A percentile compares a stretch with the other conserved stretches of the same genome.
phyloP scores from a whole-genome alignment of 179 eudicot species.

The Patellifolia procumbens region DNA sequence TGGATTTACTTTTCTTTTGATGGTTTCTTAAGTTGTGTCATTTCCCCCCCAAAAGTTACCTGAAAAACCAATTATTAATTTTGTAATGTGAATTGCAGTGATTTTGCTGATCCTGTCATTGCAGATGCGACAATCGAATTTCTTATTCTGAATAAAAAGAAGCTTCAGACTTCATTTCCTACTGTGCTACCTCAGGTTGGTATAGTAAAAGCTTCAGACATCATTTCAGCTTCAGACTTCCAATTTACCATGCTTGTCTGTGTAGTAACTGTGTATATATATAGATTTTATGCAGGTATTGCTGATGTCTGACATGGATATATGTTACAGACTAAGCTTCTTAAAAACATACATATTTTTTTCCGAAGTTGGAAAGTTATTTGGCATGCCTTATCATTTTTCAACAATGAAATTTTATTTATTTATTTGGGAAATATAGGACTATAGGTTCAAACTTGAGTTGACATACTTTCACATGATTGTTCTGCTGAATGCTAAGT shows the following conservation, averaged over 20 bases:
- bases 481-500: background rate
- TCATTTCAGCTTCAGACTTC: too few species aligned
- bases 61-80: background rate
- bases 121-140: conserved; percentile 83
- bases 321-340: background rate
- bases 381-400: background rate
- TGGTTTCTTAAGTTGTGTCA: background rate
- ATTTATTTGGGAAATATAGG: too few species aligned
- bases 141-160: conserved; percentile 62
- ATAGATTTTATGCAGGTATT: background rate
- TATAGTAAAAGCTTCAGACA: too few species aligned
- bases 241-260: background rate
- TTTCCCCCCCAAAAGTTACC: background rate
- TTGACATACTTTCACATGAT: background rate
- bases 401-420: too few species aligned
- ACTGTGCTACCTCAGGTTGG: conserved; percentile 95
- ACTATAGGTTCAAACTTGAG: background rate
- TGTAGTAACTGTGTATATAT: background rate
- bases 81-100: conserved; percentile 56
- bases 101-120: conserved; percentile 91
- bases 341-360: background rate
- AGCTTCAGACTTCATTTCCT: conserved; percentile 68
- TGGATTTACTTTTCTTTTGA: background rate
- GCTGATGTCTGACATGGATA: background rate
- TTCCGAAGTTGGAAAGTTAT: background rate